A percentile compares a stretch with the other conserved stretches of the same genome.
phyloP scores from a whole-genome alignment of 2,329 filamentous ascomycete genomes.

The Cladorrhinum sp. region DNA sequence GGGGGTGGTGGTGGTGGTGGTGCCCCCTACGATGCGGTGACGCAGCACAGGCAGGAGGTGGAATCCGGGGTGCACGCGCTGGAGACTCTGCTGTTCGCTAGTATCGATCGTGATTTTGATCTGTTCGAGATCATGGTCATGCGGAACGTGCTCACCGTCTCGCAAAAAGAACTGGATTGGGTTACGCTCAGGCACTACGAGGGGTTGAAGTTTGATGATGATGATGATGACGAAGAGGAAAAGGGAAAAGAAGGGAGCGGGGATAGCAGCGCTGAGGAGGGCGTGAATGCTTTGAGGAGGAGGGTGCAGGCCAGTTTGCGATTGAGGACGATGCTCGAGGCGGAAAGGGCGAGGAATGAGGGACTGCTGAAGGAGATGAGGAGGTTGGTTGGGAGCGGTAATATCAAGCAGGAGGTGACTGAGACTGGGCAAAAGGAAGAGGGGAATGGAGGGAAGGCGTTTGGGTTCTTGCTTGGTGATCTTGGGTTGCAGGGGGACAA shows the following conservation, averaged over 20 bases:
- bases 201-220: conserved; percentile 49
- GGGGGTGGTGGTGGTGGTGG: no score
- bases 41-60: conserved; percentile 65
- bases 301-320: conserved; percentile 76
- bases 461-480: conserved; percentile 57
- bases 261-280: conserved; percentile 53
- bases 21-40: conserved; percentile 34
- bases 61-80: conserved; percentile 84
- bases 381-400: conserved; percentile 36
- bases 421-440: conserved; percentile 3
- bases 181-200: conserved; percentile 84
- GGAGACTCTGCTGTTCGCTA: conserved; percentile 76
- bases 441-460: conserved; percentile 31
- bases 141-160: conserved; percentile 74
- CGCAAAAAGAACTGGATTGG: conserved; percentile 69
- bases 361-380: conserved; percentile 65
- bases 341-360: conserved; percentile 70
- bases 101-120: conserved; percentile 82
- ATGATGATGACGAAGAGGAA: background rate
- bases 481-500: conserved; percentile 48
- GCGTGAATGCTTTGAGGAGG: conserved; percentile 67
- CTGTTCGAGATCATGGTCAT: conserved; percentile 87
- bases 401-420: conserved; percentile 28
- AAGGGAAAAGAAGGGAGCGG: background rate
- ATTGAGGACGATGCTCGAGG: conserved; percentile 65